Evolutionary conservation across 2,329 filamentous ascomycete species (phyloP), one percentile per base, ranked within the genome.

Genomic region (Aureobasidium musti): DNA sequence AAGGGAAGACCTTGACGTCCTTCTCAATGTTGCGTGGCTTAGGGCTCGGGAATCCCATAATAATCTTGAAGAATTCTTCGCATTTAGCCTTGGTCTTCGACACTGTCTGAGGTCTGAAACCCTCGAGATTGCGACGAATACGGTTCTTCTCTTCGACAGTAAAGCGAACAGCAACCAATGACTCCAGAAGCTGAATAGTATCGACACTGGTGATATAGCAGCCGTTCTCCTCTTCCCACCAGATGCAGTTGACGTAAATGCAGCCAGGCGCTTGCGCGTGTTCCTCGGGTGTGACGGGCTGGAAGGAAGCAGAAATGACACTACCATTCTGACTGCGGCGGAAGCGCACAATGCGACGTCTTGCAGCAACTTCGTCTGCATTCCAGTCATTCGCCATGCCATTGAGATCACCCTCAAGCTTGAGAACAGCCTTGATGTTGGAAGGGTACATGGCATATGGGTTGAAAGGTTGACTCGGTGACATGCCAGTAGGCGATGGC

Each of bases 11-110:
- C 80, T 99, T 99, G 75, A 99, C 93, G 74, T 98, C 94, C 81
- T 99, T 99, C 82, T 98, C 95, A 70, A 99, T 99, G 75, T 98
- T 97, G 69, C 95, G 86, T 21, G 95, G 95, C 79, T 98, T 98
- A 1, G 95, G 95, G 68, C 90, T 91, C 14, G 92, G 92, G 75
- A 98, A 98, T 1, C 88, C 91, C 95, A 99, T 99, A 79, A 99
- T 98, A 73, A 97, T 85, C 81, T 97, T 97, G 87, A 98, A 98
- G 78, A 98, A 98, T 65, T 96, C 92, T 77, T 98, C 94, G 76
- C 91, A 97, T 68, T 98, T 1, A 19, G 88, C 75, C 79, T 96
- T 97, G 67, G 89, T 88, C 79, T 99, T 99, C 72, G 92, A 97
- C 21, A 99, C 92, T 0, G 95, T 99, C 70, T 92, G 80, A 0